These are phyloP conservation scores for Kwoniella heveanensis DNA, from an alignment of 768 basidiomycete genomes.

Conservation along the genomic window DNA sequence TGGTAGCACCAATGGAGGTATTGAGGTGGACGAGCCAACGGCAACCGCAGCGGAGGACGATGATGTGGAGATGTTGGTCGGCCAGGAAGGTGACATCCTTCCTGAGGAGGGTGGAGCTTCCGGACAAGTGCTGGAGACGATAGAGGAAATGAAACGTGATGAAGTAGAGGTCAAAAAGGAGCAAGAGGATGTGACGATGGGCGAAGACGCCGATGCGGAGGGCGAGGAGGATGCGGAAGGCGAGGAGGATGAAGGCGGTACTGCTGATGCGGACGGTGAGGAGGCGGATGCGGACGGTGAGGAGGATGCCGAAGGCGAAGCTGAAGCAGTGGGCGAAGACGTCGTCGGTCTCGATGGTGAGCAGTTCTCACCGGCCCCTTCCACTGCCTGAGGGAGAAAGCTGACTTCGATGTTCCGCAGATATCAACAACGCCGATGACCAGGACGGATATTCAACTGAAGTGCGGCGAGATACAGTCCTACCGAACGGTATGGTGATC, in stretches of 20 bases:
- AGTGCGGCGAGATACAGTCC: slow-evolving; percentile 22
- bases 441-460: slow-evolving; percentile 25
- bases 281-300: slow-evolving; percentile 40
- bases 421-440: slow-evolving; percentile 32
- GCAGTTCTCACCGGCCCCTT: not conserved
- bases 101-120: slow-evolving; percentile 61
- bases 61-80: slow-evolving; percentile 49
- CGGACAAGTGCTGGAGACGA: slow-evolving; percentile 19
- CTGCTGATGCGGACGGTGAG: slow-evolving; percentile 43
- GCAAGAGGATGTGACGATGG: slow-evolving; percentile 22
- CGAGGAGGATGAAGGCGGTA: slow-evolving; percentile 57
- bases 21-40: not conserved
- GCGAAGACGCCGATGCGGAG: slow-evolving; percentile 26
- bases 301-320: slow-evolving; percentile 56
- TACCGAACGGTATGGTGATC: slow-evolving; percentile 41
- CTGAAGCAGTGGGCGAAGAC: slow-evolving; percentile 29
- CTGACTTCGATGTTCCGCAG: slow-evolving; percentile 12
- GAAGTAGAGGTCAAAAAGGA: slow-evolving; percentile 25
- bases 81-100: slow-evolving; percentile 59
- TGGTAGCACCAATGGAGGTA: not conserved
- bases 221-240: slow-evolving; percentile 30
- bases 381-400: not conserved
- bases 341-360: slow-evolving; percentile 43
- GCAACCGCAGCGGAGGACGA: slow-evolving; percentile 56
- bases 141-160: slow-evolving; percentile 18